These are phyloP conservation scores for Alternaria rosae DNA, from an alignment of 2,329 filamentous ascomycete genomes.

Conservation along the genomic window DNA sequence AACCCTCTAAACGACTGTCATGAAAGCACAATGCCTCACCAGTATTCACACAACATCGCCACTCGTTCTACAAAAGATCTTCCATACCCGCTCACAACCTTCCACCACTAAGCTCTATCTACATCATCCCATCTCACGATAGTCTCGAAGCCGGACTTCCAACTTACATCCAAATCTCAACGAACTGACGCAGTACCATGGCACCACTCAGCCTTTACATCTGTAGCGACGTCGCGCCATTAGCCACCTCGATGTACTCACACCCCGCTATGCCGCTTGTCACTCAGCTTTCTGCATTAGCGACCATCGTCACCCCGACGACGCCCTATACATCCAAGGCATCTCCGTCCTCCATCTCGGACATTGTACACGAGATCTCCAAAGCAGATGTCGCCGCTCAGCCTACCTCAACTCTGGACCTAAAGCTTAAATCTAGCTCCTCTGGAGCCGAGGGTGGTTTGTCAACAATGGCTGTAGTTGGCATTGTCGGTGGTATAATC, in stretches of 20 bases:
- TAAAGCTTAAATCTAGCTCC: neutral
- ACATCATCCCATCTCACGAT: neutral
- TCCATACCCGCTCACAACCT: neutral
- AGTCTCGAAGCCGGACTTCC: neutral
- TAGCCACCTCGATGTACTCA: neutral
- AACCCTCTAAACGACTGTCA: neutral
- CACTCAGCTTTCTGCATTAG: fast-evolving
- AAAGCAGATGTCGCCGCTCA: neutral
- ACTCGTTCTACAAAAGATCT: neutral
- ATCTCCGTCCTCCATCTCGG: neutral
- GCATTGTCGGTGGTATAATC: neutral
- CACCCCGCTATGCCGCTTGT: neutral
- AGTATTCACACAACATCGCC: neutral
- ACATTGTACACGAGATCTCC: neutral
- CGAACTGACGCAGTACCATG: neutral
- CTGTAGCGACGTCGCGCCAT: neutral
- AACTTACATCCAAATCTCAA: neutral
- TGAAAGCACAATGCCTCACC: neutral
- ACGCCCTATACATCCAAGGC: neutral
- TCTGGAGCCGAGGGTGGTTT: neutral
- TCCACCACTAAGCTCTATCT: neutral
- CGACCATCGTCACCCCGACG: neutral
- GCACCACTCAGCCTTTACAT: neutral
- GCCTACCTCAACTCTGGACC: neutral
- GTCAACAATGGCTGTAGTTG: neutral